phyloP scores from a whole-genome alignment of 225 moss, liverwort and hornwort species.

The Marchantia polymorpha region DNA sequence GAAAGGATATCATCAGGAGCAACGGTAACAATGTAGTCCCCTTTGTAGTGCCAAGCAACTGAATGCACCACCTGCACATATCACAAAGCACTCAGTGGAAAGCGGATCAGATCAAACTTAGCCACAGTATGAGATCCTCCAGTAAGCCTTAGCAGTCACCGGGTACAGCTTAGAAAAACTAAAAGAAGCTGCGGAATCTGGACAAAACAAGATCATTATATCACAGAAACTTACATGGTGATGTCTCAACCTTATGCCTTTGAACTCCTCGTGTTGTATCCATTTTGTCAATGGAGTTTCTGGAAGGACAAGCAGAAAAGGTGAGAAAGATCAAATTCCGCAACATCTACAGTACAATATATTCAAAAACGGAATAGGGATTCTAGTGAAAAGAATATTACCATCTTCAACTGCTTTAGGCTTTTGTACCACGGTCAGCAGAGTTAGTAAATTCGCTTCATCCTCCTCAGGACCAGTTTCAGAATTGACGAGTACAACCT shows the following conservation, averaged over 20 bases:
- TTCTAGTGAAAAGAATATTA: conserved; percentile 11
- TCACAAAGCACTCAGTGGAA: not conserved
- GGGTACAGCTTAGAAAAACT: not conserved
- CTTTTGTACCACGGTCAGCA: conserved; percentile 54
- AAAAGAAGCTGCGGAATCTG: not conserved
- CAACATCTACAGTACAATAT: not conserved
- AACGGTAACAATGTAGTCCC: conserved; percentile 93
- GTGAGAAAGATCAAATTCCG: not conserved
- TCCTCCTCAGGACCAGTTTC: conserved; percentile 64
- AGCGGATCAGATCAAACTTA: conserved; percentile 14
- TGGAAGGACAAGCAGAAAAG: conserved; percentile 1
- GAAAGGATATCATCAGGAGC: conserved; percentile 97
- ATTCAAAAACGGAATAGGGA: not conserved
- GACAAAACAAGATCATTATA: not conserved
- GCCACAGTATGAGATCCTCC: not conserved
- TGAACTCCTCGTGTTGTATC: conserved; percentile 55
- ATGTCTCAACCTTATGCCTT: conserved; percentile 58
- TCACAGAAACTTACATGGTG: conserved; percentile 52
- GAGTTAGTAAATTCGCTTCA: conserved; percentile 35
- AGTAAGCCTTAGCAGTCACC: not conserved
- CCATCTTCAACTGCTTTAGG: conserved; percentile 46
- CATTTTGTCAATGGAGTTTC: conserved; percentile 31
- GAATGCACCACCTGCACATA: conserved; percentile 60
- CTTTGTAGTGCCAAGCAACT: conserved; percentile 87
- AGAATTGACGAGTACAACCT: conserved; percentile 67